Evolutionary conservation across 2,329 filamentous ascomycete species (phyloP).

Genomic region (Didymosphaeria variabile): DNA sequence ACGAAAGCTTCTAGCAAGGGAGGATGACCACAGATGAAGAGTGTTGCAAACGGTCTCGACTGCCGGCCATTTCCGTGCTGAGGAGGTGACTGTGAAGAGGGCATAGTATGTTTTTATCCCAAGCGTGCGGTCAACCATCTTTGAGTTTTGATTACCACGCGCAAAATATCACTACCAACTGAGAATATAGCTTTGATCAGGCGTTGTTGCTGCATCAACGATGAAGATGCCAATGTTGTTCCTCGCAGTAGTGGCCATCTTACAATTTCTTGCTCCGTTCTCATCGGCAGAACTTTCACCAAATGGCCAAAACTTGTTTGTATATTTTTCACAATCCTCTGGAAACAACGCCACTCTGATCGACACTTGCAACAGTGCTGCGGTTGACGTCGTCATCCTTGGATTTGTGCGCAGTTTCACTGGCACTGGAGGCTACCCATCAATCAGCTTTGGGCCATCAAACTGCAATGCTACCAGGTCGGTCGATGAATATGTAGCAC

Average conservation of each 20-base stretch:
- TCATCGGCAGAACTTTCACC: not conserved
- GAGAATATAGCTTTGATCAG: no score
- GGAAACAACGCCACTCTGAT: not conserved
- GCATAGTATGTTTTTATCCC: no score
- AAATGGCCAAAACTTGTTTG: constrained; percentile 8
- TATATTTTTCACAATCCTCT: constrained; percentile 14
- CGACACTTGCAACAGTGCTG: constrained; percentile 2
- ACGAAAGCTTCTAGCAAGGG: not conserved
- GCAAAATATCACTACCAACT: no score
- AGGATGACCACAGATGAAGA: not conserved
- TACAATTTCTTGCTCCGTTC: not conserved
- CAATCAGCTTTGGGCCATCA: constrained; percentile 10
- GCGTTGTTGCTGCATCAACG: no score
- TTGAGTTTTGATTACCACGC: no score
- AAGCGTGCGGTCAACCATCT: no score
- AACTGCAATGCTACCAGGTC: constrained; percentile 8
- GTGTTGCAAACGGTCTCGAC: no score
- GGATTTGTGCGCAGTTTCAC: constrained; percentile 13
- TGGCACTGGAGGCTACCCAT: constrained; percentile 11
- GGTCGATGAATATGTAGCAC: not conserved
- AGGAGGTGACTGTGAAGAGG: no score
- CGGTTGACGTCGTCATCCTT: constrained; percentile 10
- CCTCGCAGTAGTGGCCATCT: not conserved
- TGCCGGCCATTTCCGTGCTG: no score
- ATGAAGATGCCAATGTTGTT: not conserved